Conservation (phyloP, 139 green algal genomes). For the Coccomyxa sp. region DNA sequence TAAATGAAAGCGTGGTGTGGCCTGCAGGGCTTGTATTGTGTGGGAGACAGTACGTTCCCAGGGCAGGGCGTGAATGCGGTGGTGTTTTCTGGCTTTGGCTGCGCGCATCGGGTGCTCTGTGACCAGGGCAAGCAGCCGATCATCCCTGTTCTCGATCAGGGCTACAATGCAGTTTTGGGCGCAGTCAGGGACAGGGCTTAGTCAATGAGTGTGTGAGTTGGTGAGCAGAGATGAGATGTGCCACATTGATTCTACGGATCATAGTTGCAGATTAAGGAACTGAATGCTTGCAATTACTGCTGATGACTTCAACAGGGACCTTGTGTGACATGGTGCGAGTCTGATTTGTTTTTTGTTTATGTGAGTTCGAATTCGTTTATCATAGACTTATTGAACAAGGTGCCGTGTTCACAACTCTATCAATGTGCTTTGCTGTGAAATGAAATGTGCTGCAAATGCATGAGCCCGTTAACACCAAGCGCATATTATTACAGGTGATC, state of each 20-base stretch:
- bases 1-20: neutral
- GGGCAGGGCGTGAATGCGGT: constrained; percentile 92
- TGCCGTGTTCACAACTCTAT: too few relatives aligned
- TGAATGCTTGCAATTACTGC: neutral
- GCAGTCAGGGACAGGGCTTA: constrained; percentile 39
- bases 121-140: constrained; percentile 70
- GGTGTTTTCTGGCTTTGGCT: constrained; percentile 92
- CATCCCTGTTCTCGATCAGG: constrained; percentile 58
- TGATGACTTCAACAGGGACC: too few relatives aligned
- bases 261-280: neutral
- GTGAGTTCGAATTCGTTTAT: too few relatives aligned
- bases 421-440: too few relatives aligned
- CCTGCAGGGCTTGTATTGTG: constrained; percentile 86
- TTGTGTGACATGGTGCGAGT: too few relatives aligned
- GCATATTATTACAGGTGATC: too few relatives aligned
- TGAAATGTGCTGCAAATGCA: too few relatives aligned
- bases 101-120: constrained; percentile 81
- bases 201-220: neutral
- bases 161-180: constrained; percentile 51
- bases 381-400: too few relatives aligned
- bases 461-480: too few relatives aligned
- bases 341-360: too few relatives aligned
- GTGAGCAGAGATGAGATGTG: neutral
- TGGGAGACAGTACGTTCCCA: constrained; percentile 93
- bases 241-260: neutral